phyloP scores from a whole-genome alignment of 2,329 filamentous ascomycete genomes.

The Endothia cerciana region DNA sequence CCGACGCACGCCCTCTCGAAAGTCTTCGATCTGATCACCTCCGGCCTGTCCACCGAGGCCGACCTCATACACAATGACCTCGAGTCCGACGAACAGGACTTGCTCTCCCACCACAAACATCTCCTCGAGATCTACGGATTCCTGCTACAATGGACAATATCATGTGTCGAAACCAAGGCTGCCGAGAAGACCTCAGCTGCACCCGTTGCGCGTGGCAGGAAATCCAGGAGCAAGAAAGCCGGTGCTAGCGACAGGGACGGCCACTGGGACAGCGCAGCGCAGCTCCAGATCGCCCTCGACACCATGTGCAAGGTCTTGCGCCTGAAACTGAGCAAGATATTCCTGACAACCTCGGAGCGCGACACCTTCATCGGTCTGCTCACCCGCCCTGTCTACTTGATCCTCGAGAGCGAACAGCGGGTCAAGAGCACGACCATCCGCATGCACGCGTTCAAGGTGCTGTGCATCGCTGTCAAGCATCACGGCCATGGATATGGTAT shows the following conservation, averaged over 20 bases:
- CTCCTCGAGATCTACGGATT: constrained; percentile 94
- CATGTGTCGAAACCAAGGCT: constrained; percentile 90
- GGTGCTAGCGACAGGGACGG: constrained; percentile 66
- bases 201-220: constrained; percentile 71
- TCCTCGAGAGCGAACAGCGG: constrained; percentile 91
- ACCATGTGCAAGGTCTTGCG: constrained; percentile 96
- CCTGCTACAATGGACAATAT: constrained; percentile 91
- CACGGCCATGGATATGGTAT: constrained; percentile 94
- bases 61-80: constrained; percentile 85
- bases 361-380: constrained; percentile 94
- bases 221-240: constrained; percentile 75
- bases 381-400: constrained; percentile 89
- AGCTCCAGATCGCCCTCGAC: constrained; percentile 87
- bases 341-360: constrained; percentile 92
- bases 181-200: constrained; percentile 82
- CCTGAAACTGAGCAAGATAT: constrained; percentile 88
- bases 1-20: constrained; percentile 86
- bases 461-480: constrained; percentile 96
- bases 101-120: constrained; percentile 83
- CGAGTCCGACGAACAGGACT: constrained; percentile 89
- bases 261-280: constrained; percentile 84
- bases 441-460: constrained; percentile 96
- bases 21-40: constrained; percentile 87
- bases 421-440: constrained; percentile 87
- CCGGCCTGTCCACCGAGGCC: constrained; percentile 81